A percentile compares a stretch with the other conserved stretches of the same genome.
phyloP scores from a whole-genome alignment of 208 protist species.

The Phytomonas sp. region DNA sequence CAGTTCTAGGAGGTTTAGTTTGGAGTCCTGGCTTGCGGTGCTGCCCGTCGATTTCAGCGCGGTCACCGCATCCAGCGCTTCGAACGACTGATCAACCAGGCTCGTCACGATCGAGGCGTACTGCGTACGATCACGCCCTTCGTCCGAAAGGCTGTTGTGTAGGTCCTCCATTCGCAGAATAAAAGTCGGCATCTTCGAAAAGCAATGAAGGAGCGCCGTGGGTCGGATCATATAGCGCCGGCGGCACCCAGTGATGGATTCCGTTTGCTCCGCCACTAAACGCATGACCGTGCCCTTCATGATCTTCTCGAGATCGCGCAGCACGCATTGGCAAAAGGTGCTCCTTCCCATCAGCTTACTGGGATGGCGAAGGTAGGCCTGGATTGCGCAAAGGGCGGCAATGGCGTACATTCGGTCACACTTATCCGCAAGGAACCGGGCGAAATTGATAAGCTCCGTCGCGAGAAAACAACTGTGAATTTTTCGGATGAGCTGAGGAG shows the following conservation, averaged over 20 bases:
- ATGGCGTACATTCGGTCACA: constrained; percentile 81
- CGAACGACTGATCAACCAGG: constrained; percentile 78
- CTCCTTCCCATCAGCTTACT: constrained; percentile 37
- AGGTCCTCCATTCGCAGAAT: constrained; percentile 64
- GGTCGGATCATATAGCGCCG: constrained; percentile 57
- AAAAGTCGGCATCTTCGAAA: constrained; percentile 67
- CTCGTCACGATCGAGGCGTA: constrained; percentile 65
- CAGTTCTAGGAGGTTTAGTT: constrained; percentile 43
- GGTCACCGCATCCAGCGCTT: constrained; percentile 64
- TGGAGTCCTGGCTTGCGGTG: constrained; percentile 16
- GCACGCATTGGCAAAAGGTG: constrained; percentile 52
- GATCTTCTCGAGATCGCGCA: constrained; percentile 52
- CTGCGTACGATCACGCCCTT: constrained; percentile 58
- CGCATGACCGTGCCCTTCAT: constrained; percentile 47
- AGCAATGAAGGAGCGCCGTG: constrained; percentile 73
- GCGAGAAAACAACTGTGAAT: constrained; percentile 32
- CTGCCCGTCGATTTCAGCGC: constrained; percentile 26
- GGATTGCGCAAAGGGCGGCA: constrained; percentile 68
- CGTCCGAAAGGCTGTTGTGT: constrained; percentile 46
- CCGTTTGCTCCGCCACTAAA: constrained; percentile 78
- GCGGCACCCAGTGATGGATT: constrained; percentile 65
- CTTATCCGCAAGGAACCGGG: constrained; percentile 49
- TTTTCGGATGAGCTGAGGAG: neutral
- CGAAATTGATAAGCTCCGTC: constrained; percentile 34
- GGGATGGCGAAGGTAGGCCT: constrained; percentile 33